Percentiles rank a stretch among this genome's conserved stretches.
phyloP scores from a whole-genome alignment of 768 basidiomycete species.

The Leccinum truebloodii region DNA sequence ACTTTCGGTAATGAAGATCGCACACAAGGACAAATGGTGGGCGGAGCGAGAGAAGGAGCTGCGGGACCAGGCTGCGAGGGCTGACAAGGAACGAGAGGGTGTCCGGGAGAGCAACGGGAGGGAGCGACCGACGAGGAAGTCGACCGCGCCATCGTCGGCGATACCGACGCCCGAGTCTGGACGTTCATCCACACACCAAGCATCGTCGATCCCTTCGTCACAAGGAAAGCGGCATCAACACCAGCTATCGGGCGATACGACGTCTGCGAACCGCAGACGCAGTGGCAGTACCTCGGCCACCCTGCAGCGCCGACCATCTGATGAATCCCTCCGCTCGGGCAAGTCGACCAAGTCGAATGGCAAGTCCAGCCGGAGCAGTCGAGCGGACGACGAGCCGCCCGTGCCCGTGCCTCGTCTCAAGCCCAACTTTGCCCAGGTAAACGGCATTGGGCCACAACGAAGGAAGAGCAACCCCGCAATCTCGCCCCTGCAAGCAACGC shows the following conservation, averaged over 20 bases:
- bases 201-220: conserved; percentile 19
- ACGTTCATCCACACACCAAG: conserved; percentile 30
- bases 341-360: conserved; percentile 38
- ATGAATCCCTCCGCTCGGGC: conserved; percentile 43
- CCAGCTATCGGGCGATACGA: conserved; percentile 31
- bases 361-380: conserved; percentile 32
- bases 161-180: conserved; percentile 21
- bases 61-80: conserved; percentile 19
- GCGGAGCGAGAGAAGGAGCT: conserved; percentile 29
- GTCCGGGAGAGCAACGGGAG: conserved; percentile 13
- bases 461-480: conserved; percentile 55
- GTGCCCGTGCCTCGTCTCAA: conserved; percentile 35
- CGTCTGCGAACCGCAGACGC: conserved; percentile 24
- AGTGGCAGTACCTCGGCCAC: conserved; percentile 29
- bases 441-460: conserved; percentile 32
- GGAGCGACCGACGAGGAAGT: conserved; percentile 19
- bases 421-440: conserved; percentile 26
- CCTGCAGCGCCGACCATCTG: conserved; percentile 34
- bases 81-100: conserved; percentile 19
- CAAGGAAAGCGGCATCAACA: conserved; percentile 28
- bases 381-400: conserved; percentile 29
- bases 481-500: conserved; percentile 18
- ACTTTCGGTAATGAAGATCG: conserved; percentile 39
- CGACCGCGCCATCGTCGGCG: conserved; percentile 20
- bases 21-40: conserved; percentile 39